These are phyloP conservation scores for Scheffersomyces illinoinensis DNA, from an alignment of 1,139 yeast genomes.

Conservation along the genomic window DNA sequence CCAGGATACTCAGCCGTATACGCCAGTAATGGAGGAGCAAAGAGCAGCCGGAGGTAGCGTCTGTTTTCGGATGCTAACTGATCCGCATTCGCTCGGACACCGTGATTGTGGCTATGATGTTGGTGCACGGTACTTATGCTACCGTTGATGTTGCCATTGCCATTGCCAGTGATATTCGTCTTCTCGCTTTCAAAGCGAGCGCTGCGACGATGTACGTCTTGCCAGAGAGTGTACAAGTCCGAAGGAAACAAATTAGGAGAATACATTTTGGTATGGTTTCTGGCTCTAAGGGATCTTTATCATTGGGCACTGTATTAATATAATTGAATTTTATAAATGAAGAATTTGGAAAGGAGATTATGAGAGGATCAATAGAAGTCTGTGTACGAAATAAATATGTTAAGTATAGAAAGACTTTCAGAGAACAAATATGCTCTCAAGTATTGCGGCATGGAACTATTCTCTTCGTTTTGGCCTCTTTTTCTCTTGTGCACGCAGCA, in stretches of 20 bases:
- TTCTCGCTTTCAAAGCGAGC: not conserved
- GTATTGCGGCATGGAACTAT: not conserved
- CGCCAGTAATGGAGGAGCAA: slow-evolving; percentile 56
- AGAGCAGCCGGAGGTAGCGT: slow-evolving; percentile 20
- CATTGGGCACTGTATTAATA: not conserved
- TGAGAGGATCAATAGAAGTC: not conserved
- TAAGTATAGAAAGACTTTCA: too few species aligned
- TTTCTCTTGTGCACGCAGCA: not conserved
- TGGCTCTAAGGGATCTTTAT: not conserved
- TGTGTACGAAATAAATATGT: too few species aligned
- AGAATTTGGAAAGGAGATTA: not conserved
- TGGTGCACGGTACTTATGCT: not conserved
- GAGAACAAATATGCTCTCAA: not conserved
- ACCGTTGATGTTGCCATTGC: not conserved
- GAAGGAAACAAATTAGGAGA: slow-evolving; percentile 45
- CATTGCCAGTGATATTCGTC: not conserved
- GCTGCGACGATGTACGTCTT: slow-evolving; percentile 6
- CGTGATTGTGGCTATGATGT: not conserved
- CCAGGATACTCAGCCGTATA: slow-evolving; percentile 56
- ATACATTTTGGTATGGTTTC: slow-evolving; percentile 30
- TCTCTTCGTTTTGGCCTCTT: not conserved
- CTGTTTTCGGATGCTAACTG: slow-evolving; percentile 19
- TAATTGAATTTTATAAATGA: not conserved
- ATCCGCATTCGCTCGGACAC: slow-evolving; percentile 7
- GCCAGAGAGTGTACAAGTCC: slow-evolving; percentile 48